Base-by-base conservation (phyloP, 306 rosid genomes). In the Arachis hypogaea region DNA sequence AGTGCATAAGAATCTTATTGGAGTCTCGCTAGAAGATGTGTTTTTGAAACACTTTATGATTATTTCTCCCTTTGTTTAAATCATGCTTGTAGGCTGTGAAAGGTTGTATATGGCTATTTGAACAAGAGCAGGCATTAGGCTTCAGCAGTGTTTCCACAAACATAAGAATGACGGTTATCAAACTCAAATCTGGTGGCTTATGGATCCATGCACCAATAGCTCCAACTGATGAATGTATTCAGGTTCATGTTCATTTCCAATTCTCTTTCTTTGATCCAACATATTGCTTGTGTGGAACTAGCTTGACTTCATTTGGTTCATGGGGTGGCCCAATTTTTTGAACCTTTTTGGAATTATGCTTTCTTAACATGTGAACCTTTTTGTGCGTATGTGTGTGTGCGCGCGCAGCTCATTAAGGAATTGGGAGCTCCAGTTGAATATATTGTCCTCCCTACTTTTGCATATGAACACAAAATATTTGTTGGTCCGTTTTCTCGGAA, bases 101-200 rank as follows among this genome's bases (percentile, higher is more conserved):
- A 81, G 93, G 87, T 6, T 75, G 79, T 61, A 88, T 92, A 81
- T 95, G 99, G 99, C 87, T 95, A 65, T 92, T 95, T 43, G 99
- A 95, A 66, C 99, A 95, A 85, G 98, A 92, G 86, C 99, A 95
- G 57, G 99, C 98, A 64, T 83, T 94, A 79, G 99, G 99, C 60
- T 94, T 94, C 93, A 92, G 99, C 88, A 95, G 92, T 61, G 98
- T 95, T 68, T 90, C 98, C 33, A 95, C 99, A n/a, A 95, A 95
- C 90, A 92, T 87, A 46, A 85, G 98, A 82, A 95, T 95, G 98
- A 92, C 99, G 0, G 89, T 95, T 63, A 87, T 95, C 84, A 92
- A 95, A 82, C 97, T 92, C 85, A 92, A 90, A 86, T 88, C 98
- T 64, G 98, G 99, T 42, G 98, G 98, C 29, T 77, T 95, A 76